Evolutionary conservation across 2,329 filamentous ascomycete genomes (phyloP).

Genomic region (Apiospora malaysiana): DNA sequence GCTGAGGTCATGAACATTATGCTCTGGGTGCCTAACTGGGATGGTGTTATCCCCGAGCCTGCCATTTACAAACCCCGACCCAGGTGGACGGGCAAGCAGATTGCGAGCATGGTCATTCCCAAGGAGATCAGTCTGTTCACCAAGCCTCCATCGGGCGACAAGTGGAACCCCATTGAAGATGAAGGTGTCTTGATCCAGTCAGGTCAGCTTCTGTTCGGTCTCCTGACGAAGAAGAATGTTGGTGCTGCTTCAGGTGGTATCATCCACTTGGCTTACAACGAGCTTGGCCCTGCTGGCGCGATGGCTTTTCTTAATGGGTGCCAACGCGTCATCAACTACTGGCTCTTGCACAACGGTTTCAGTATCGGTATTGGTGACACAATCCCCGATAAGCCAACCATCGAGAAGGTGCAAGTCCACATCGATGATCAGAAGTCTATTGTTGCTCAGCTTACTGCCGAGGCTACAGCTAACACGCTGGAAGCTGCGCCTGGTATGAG

Average conservation of each 20-base stretch:
- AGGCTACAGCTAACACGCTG: conserved; percentile 84
- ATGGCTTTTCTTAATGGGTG: conserved; percentile 96
- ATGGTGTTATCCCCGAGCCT: conserved; percentile 89
- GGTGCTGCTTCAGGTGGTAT: conserved; percentile 91
- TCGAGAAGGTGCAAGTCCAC: conserved; percentile 81
- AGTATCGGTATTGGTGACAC: conserved; percentile 99
- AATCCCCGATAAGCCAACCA: conserved; percentile 86
- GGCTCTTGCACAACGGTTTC: conserved; percentile 94
- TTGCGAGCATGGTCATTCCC: conserved; percentile 92
- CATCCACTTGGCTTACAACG: conserved; percentile 95
- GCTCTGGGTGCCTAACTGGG: conserved; percentile 97
- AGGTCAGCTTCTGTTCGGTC: conserved; percentile 87
- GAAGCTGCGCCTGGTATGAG: conserved; percentile 99
- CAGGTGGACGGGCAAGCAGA: conserved; percentile 97
- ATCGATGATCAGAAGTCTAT: conserved; percentile 83
- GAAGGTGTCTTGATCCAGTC: conserved; percentile 82
- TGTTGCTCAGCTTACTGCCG: conserved; percentile 75
- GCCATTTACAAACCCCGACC: conserved; percentile 93
- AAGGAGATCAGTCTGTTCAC: conserved; percentile 80
- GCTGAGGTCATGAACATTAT: conserved; percentile 96
- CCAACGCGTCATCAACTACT: conserved; percentile 95
- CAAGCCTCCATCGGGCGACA: conserved; percentile 65
- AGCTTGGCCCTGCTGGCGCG: conserved; percentile 82
- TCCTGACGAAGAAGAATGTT: conserved; percentile 92
- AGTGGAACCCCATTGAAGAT: conserved; percentile 68